Percentiles rank a stretch among this genome's conserved stretches.
Conservation (phyloP, 176 grass and related monocot genomes). For the Aegilops longissima region DNA sequence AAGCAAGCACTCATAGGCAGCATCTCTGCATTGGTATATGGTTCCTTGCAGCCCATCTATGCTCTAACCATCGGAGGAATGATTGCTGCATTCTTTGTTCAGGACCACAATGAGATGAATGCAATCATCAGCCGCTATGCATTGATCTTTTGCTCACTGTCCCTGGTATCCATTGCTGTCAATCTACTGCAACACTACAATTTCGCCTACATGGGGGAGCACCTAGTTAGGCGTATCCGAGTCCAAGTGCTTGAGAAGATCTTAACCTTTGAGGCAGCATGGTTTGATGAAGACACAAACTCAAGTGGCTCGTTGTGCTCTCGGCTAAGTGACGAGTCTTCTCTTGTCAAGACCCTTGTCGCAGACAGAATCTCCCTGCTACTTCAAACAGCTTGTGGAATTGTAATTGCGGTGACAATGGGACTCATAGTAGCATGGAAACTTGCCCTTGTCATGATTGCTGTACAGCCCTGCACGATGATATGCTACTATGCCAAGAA, state of each 20-base stretch:
- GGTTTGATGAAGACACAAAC: slow-evolving; percentile 94
- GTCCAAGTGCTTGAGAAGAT: slow-evolving; percentile 86
- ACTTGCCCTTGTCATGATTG: slow-evolving; percentile 98
- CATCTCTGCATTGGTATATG: slow-evolving; percentile 74
- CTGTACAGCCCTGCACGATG: slow-evolving; percentile 89
- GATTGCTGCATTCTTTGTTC: slow-evolving; percentile 91
- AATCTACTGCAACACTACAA: slow-evolving; percentile 93
- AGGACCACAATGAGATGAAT: slow-evolving; percentile 78
- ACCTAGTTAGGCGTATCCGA: slow-evolving; percentile 83
- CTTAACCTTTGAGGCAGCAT: slow-evolving; percentile 89
- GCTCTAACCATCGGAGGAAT: slow-evolving; percentile 89
- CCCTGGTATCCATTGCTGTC: slow-evolving; percentile 67
- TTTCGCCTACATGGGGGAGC: slow-evolving; percentile 94
- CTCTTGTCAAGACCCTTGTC: slow-evolving; percentile 95
- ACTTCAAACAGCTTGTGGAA: slow-evolving; percentile 85
- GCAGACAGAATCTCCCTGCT: slow-evolving; percentile 93
- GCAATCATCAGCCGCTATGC: slow-evolving; percentile 69
- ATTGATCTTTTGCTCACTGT: slow-evolving; percentile 87
- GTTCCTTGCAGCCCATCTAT: slow-evolving; percentile 90
- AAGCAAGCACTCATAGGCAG: slow-evolving; percentile 83
- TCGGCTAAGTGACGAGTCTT: slow-evolving; percentile 75
- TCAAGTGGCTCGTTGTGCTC: slow-evolving; percentile 88
- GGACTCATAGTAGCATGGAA: slow-evolving; percentile 94
- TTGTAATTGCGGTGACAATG: slow-evolving; percentile 83
- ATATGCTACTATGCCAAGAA: slow-evolving; percentile 93